Evolutionary conservation across 176 grass and related monocot genomes (phyloP), one percentile per base, ranked within the genome.

Genomic region (Lolium multiflorum): DNA sequence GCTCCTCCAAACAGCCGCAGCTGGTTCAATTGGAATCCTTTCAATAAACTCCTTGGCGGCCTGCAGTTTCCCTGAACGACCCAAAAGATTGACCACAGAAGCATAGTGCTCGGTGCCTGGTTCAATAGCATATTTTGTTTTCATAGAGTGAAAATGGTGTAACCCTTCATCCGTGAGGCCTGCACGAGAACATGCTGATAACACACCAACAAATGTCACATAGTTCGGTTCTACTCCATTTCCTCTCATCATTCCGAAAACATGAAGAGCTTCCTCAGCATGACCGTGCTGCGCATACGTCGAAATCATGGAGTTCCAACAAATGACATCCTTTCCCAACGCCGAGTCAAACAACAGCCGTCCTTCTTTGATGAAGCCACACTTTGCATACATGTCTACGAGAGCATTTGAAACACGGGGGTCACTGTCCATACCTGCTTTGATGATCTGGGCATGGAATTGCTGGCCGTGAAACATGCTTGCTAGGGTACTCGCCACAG

Each of bases 251-350:
- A 86, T 59, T 31, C 87, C 81, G 28, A 97, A 92, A 85, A 91
- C 84, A 59, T 37, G 75, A 64, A 97, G 86, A 48, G 95, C 81
- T 85, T 97, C 86, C 85, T 94, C 81, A 39, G 82, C 88, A 79
- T 83, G 38, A 31, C 95, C 92, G 26, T 97, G 92, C 61, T 97
- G 92, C 25, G 90, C 92, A 52, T 87, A 91, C 14, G 79, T 94
- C 3, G 86, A 91, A 89, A 97, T 94, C 95, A 97, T 97, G 58
- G 90, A 92, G 38, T 97, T 97, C 95, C 92, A 97, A 83, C 88
- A 94, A 46, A 92, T 88, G 21, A 84, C 84, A 83, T 97, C 92
- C 25, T 87, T 87, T 67, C 84, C 80, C 55, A 41, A 58, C 62
- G 86, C 83, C 72, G 90, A 92, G 37, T 89, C 91, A 87, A 97